Conservation (phyloP, 495 filamentous ascomycete species). For the Trichoderma gamsii region DNA sequence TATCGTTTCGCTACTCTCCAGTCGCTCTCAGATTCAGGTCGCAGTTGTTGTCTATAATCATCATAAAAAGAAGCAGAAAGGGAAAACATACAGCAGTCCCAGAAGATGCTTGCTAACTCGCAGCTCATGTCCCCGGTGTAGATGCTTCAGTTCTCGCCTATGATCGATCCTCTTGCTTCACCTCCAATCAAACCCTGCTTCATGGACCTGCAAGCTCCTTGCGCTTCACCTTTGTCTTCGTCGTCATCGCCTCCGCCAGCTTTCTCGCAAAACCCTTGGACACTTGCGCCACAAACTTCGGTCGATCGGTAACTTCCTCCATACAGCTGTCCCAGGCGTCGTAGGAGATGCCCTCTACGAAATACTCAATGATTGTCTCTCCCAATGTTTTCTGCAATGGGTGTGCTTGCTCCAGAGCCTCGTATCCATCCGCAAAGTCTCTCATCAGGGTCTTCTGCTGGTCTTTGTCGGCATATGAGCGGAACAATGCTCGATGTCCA, state of each 20-base stretch:
- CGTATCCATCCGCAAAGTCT: conserved; percentile 14
- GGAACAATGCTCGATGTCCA: conserved; percentile 4
- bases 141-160: not conserved
- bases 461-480: not conserved
- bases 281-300: conserved; percentile 10
- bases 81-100: too few relatives aligned
- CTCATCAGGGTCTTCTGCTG: conserved; percentile 8
- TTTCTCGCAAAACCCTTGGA: conserved; percentile 14
- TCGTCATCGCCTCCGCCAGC: not conserved
- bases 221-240: conserved; percentile 11
- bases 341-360: conserved; percentile 3
- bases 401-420: not conserved
- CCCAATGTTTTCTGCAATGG: not conserved
- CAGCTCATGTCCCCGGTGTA: too few relatives aligned
- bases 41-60: too few relatives aligned
- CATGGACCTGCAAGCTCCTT: not conserved
- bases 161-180: not conserved
- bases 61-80: too few relatives aligned
- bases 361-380: not conserved
- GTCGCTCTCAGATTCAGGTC: too few relatives aligned
- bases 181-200: not conserved
- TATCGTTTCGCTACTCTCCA: too few relatives aligned
- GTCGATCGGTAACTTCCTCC: not conserved
- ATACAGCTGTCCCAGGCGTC: conserved; percentile 7
- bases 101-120: too few relatives aligned